A percentile compares a stretch with the other conserved stretches of the same genome.
Conservation (phyloP, 2,329 filamentous ascomycete species). For the Penicillium sp. region DNA sequence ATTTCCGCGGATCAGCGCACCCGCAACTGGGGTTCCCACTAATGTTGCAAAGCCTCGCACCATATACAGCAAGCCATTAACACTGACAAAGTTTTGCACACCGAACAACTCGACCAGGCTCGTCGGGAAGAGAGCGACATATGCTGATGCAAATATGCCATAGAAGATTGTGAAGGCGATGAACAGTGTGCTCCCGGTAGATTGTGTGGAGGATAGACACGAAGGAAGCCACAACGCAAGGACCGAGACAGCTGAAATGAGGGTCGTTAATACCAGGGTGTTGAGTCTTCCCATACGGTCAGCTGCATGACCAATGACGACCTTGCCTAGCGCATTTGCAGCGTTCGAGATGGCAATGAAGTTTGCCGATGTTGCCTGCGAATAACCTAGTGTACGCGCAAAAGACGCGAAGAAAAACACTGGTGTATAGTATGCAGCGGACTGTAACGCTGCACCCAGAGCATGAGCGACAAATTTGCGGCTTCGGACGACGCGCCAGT, state of each 20-base stretch:
- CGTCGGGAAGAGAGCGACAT: conserved; percentile 42
- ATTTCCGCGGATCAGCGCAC: conserved; percentile 27
- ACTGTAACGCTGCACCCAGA: conserved; percentile 36
- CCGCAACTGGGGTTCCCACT: conserved; percentile 38
- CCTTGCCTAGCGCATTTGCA: conserved; percentile 39
- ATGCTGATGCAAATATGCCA: conserved; percentile 39
- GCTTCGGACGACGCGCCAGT: conserved; percentile 35
- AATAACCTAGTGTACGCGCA: conserved; percentile 40
- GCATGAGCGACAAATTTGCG: conserved; percentile 39
- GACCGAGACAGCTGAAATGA: conserved; percentile 30
- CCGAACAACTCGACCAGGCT: conserved; percentile 42
- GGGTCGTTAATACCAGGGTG: conserved; percentile 34
- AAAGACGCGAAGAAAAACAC: conserved; percentile 42
- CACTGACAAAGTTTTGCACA: conserved; percentile 38
- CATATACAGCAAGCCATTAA: conserved; percentile 43
- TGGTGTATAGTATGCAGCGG: conserved; percentile 40
- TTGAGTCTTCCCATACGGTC: conserved; percentile 42
- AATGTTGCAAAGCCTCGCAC: conserved; percentile 39
- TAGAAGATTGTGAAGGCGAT: conserved; percentile 36
- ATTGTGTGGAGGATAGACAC: conserved; percentile 10
- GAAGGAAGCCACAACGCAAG: conserved; percentile 28
- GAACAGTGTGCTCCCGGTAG: conserved; percentile 24
- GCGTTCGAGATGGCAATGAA: conserved; percentile 44
- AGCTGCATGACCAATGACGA: conserved; percentile 39
- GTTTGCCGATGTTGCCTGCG: conserved; percentile 35